Conservation (phyloP, 805 yeast species). For the Barnettozyma sucrosica region DNA sequence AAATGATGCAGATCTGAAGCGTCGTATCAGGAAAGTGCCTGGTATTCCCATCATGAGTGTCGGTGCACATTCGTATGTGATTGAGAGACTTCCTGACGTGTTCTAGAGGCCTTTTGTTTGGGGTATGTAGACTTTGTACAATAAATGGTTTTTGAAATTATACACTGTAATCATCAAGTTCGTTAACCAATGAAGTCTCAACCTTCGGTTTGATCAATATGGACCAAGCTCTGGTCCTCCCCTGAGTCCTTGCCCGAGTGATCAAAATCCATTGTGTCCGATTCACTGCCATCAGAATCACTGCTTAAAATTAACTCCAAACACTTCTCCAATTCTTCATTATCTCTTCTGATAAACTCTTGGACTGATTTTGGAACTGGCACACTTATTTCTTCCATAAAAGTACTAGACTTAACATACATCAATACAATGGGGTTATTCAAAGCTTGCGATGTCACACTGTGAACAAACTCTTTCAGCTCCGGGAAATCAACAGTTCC, state of each 20-base stretch:
- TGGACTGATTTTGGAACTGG: slow-evolving; percentile 23
- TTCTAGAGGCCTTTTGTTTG: slow-evolving; percentile 33
- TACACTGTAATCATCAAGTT: not conserved
- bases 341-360: slow-evolving; percentile 29
- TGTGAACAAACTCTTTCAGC: slow-evolving; percentile 19
- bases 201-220: not conserved
- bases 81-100: slow-evolving; percentile 95
- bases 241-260: not conserved
- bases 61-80: slow-evolving; percentile 86
- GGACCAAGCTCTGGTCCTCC: not conserved
- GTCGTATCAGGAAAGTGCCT: slow-evolving; percentile 92
- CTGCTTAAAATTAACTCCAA: slow-evolving; percentile 18
- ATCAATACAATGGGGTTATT: slow-evolving; percentile 29
- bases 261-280: not conserved
- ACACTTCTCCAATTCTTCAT: slow-evolving; percentile 17
- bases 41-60: slow-evolving; percentile 97
- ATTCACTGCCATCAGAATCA: slow-evolving; percentile 10
- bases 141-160: not conserved
- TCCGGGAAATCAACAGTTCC: slow-evolving; percentile 22
- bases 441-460: slow-evolving; percentile 21
- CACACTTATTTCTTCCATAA: slow-evolving; percentile 9
- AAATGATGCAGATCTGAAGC: slow-evolving; percentile 93
- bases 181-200: not conserved
- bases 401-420: slow-evolving; percentile 28
- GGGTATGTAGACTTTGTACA: not conserved